Conservation (phyloP, 1,139 yeast genomes). For the Pneumocystis carinii region DNA sequence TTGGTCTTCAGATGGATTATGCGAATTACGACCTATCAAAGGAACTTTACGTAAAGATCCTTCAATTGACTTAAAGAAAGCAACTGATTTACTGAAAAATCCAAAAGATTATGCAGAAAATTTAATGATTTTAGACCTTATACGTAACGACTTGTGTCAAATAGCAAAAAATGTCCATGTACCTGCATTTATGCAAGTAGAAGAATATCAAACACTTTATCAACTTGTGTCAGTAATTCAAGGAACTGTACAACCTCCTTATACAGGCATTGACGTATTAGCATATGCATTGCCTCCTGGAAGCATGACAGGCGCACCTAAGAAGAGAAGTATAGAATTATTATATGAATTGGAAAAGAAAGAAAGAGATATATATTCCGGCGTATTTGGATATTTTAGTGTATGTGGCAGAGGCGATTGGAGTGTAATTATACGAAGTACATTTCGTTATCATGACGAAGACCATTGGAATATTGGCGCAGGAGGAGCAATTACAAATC, state of each 20-base stretch:
- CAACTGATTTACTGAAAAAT: slow-evolving; percentile 51
- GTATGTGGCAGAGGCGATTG: slow-evolving; percentile 73
- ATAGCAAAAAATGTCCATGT: slow-evolving; percentile 49
- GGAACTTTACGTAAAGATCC: slow-evolving; percentile 68
- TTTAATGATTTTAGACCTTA: slow-evolving; percentile 89
- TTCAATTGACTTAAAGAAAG: slow-evolving; percentile 25
- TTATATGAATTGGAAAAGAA: slow-evolving; percentile 40
- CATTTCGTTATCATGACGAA: slow-evolving; percentile 30
- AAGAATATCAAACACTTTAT: slow-evolving; percentile 79
- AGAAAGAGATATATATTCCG: slow-evolving; percentile 81
- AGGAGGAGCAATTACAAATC: slow-evolving; percentile 92
- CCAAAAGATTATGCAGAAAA: slow-evolving; percentile 95
- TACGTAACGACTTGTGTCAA: slow-evolving; percentile 76
- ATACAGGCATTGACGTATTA: slow-evolving; percentile 64
- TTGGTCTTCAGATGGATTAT: slow-evolving; percentile 44
- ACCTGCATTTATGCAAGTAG: slow-evolving; percentile 72
- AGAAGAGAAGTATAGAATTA: slow-evolving; percentile 76
- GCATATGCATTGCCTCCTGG: slow-evolving; percentile 86
- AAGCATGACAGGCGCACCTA: slow-evolving; percentile 99
- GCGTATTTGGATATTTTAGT: slow-evolving; percentile 93
- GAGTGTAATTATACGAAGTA: slow-evolving; percentile 86
- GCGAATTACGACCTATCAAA: slow-evolving; percentile 85
- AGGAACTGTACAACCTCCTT: slow-evolving; percentile 38
- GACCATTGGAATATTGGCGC: slow-evolving; percentile 79
- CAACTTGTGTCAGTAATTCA: slow-evolving; percentile 82